phyloP scores from a whole-genome alignment of 352 stramenopile genomes.

The Phytophthora fragariae region DNA sequence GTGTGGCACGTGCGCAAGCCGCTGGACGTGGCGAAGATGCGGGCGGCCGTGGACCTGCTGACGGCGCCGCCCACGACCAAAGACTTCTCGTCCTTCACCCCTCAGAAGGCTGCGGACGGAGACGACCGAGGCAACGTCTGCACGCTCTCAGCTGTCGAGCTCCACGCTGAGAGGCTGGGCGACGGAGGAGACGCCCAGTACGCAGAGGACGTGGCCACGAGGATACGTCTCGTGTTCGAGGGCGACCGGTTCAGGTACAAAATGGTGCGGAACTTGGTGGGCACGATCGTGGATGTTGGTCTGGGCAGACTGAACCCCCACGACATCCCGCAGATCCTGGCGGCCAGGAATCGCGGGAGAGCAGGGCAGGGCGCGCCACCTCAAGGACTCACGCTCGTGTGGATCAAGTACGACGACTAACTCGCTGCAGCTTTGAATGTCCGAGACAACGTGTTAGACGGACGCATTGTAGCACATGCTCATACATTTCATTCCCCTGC shows the following conservation, averaged over 20 bases:
- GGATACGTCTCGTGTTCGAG: constrained; percentile 61
- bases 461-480: constrained; percentile 13
- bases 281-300: constrained; percentile 80
- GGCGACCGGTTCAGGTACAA: constrained; percentile 87
- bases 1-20: constrained; percentile 69
- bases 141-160: constrained; percentile 46
- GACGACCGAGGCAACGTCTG: constrained; percentile 61
- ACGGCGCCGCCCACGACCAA: constrained; percentile 42
- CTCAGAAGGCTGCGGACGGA: constrained; percentile 50
- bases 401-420: constrained; percentile 41
- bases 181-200: constrained; percentile 24
- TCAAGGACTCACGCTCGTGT: constrained; percentile 66
- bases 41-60: constrained; percentile 43
- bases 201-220: constrained; percentile 37
- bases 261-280: constrained; percentile 87
- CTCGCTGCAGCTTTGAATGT: not conserved
- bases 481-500: not conserved
- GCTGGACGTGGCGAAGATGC: constrained; percentile 68
- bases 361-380: constrained; percentile 75
- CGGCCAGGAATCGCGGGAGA: constrained; percentile 55
- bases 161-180: constrained; percentile 32
- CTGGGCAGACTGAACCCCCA: constrained; percentile 53
- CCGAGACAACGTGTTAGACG: constrained; percentile 20
- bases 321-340: constrained; percentile 54
- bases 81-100: constrained; percentile 79